A percentile compares a stretch with the other conserved stretches of the same genome.
Evolutionary conservation across 2,329 filamentous ascomycete genomes (phyloP).

Genomic region (Xylaria arbuscula): DNA sequence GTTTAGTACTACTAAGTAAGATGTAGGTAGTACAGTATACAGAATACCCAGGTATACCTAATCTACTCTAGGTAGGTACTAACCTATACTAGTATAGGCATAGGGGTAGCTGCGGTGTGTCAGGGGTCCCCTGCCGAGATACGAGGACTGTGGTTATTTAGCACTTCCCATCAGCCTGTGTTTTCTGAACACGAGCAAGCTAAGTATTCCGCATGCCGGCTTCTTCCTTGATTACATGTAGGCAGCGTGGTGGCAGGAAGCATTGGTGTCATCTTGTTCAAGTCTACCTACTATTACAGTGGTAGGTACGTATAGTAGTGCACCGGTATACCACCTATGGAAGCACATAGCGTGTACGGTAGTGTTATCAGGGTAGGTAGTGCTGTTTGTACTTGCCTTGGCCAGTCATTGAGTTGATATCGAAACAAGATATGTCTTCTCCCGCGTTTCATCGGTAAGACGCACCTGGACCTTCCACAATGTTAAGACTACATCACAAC

Average conservation of each 20-base stretch:
- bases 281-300: too few species aligned
- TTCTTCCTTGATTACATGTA: slow-evolving; percentile 5
- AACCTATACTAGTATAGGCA: background rate
- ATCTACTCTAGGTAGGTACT: too few species aligned
- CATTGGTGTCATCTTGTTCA: slow-evolving; percentile 2
- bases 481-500: background rate
- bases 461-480: slow-evolving; percentile 21
- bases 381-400: slow-evolving; percentile 27
- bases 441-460: slow-evolving; percentile 37
- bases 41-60: too few species aligned
- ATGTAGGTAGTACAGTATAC: too few species aligned
- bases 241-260: slow-evolving; percentile 3
- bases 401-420: slow-evolving; percentile 8
- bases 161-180: slow-evolving; percentile 8
- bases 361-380: background rate
- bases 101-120: slow-evolving; percentile 12
- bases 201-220: slow-evolving; percentile 21
- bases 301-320: too few species aligned
- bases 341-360: too few species aligned
- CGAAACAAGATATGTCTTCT: slow-evolving; percentile 32
- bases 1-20: too few species aligned
- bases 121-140: slow-evolving; percentile 28
- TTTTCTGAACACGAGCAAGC: slow-evolving; percentile 33
- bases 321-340: too few species aligned
- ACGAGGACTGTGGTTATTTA: slow-evolving; percentile 24